Conservation (phyloP, 2,329 filamentous ascomycete genomes). For the Cercospora sp. region DNA sequence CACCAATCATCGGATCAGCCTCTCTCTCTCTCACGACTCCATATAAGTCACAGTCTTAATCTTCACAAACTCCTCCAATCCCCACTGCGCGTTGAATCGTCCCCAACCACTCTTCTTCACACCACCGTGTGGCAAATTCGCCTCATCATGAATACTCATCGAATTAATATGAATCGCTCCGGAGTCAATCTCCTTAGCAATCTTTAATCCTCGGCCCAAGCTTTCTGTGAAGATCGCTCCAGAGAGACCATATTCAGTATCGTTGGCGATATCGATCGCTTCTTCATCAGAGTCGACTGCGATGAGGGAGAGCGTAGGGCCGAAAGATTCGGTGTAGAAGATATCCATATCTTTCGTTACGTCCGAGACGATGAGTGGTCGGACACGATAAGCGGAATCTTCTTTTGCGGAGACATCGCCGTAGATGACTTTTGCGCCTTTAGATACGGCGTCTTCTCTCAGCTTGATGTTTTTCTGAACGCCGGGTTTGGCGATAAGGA, state of each 20-base stretch:
- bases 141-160: constrained; percentile 54
- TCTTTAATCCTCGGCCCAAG: constrained; percentile 49
- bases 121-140: constrained; percentile 51
- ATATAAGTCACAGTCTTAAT: constrained; percentile 35
- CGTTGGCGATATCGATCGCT: constrained; percentile 72
- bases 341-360: constrained; percentile 73
- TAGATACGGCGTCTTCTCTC: constrained; percentile 56
- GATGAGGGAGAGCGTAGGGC: constrained; percentile 69
- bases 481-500: constrained; percentile 49
- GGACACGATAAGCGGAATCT: constrained; percentile 46
- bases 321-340: constrained; percentile 74
- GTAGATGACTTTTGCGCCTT: constrained; percentile 59
- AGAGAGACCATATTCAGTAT: constrained; percentile 75
- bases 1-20: too few relatives aligned
- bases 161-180: constrained; percentile 59
- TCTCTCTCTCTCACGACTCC: constrained; percentile 6
- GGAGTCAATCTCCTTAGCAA: constrained; percentile 55
- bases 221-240: constrained; percentile 72
- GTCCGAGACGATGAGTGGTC: constrained; percentile 65
- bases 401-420: constrained; percentile 45
- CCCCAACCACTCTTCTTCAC: constrained; percentile 51
- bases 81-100: constrained; percentile 25
- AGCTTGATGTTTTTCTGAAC: constrained; percentile 57
- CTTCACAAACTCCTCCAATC: constrained; percentile 27
- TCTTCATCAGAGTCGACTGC: constrained; percentile 68